Conservation (phyloP, 768 basidiomycete genomes). For the Galerina marginata region DNA sequence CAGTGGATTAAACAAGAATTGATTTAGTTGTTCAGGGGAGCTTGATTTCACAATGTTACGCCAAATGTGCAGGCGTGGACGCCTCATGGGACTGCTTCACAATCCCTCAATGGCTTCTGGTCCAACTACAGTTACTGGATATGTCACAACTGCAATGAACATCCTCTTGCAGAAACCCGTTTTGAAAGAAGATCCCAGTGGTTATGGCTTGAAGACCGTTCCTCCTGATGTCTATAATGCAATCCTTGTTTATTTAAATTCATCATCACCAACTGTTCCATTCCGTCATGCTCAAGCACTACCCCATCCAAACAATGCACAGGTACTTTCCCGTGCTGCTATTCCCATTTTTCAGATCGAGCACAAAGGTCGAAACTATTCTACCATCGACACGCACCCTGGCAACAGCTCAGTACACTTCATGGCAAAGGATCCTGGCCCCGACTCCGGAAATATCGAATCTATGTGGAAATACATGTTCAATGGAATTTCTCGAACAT, state of each 20-base stretch:
- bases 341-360: not conserved
- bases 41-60: slow-evolving; percentile 29
- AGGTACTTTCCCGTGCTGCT: slow-evolving; percentile 9
- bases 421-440: not conserved
- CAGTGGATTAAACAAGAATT: not conserved
- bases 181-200: slow-evolving; percentile 4
- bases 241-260: slow-evolving; percentile 3
- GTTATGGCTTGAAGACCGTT: not conserved
- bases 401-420: slow-evolving; percentile 21
- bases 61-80: slow-evolving; percentile 21
- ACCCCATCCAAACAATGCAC: slow-evolving; percentile 18
- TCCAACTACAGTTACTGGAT: not conserved
- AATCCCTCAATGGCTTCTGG: not conserved
- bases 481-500: slow-evolving; percentile 1
- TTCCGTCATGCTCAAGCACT: slow-evolving; percentile 13
- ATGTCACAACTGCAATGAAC: not conserved
- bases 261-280: not conserved
- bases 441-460: slow-evolving; percentile 12
- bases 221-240: slow-evolving; percentile 10
- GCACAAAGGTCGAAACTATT: slow-evolving; percentile 12
- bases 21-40: slow-evolving; percentile 19
- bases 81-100: slow-evolving; percentile 11
- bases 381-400: slow-evolving; percentile 6
- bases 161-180: slow-evolving; percentile 1
- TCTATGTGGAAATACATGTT: slow-evolving; percentile 15